Evolutionary conservation across 106 monocot genomes (phyloP).

Genomic region (Dendrobium chrysotoxum): DNA sequence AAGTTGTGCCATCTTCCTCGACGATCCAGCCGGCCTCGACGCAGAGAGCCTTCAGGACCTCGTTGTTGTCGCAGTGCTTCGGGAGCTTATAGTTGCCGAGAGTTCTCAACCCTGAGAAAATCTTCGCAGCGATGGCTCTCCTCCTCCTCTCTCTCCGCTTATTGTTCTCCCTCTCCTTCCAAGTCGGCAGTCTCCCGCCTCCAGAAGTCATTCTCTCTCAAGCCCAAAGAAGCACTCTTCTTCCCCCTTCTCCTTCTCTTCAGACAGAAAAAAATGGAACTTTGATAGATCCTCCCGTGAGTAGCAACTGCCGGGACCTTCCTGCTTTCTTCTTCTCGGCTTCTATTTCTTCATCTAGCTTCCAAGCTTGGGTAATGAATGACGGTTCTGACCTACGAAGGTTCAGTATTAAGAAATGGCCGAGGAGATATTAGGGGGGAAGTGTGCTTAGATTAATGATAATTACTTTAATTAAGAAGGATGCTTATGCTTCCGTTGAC

Average conservation of each 20-base stretch:
- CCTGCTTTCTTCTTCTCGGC: neutral
- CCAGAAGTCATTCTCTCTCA: neutral
- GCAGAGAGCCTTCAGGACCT: conserved; percentile 33
- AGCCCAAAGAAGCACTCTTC: neutral
- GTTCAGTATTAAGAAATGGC: neutral
- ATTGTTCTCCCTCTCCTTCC: conserved; percentile 51
- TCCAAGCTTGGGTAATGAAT: neutral
- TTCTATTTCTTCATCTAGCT: neutral
- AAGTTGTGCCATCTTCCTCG: conserved; percentile 34
- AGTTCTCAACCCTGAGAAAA: conserved; percentile 25
- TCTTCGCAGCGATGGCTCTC: conserved; percentile 37
- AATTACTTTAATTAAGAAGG: neutral
- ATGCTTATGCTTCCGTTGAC: neutral
- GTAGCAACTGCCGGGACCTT: neutral
- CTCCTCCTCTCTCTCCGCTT: conserved; percentile 32
- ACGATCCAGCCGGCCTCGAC: conserved; percentile 34
- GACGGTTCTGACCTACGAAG: neutral
- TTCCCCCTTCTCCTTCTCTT: neutral
- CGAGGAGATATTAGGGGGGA: too few relatives aligned
- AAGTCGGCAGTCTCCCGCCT: conserved; percentile 25
- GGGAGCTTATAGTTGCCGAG: conserved; percentile 34
- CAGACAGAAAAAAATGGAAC: neutral
- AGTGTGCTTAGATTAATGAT: neutral
- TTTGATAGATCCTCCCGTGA: neutral
- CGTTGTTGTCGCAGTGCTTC: conserved; percentile 45